phyloP scores from a whole-genome alignment of 257 asterid species.

The Plantago major region DNA sequence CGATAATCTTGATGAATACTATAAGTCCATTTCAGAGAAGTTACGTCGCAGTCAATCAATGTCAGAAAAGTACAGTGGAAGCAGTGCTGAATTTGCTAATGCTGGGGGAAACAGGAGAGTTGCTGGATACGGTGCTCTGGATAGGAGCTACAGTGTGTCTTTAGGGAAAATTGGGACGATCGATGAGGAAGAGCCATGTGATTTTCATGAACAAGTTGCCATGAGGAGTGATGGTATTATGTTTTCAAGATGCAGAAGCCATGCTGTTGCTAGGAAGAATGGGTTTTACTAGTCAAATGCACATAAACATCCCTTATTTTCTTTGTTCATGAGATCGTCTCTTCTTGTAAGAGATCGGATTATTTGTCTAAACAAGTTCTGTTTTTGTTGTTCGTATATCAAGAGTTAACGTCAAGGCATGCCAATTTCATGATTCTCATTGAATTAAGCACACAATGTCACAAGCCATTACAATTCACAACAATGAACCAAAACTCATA shows the following conservation, averaged over 20 bases:
- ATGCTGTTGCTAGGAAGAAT: slow-evolving; percentile 26
- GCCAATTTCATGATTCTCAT: neutral
- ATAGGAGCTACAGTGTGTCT: slow-evolving; percentile 47
- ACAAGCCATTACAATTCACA: too few species aligned
- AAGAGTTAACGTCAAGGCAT: neutral
- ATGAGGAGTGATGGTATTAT: slow-evolving; percentile 23
- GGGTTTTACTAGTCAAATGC: slow-evolving; percentile 7
- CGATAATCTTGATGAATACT: slow-evolving; percentile 18
- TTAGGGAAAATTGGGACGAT: slow-evolving; percentile 50
- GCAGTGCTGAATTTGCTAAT: neutral
- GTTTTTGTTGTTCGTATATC: too few species aligned
- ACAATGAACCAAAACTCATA: neutral
- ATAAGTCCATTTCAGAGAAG: slow-evolving; percentile 21
- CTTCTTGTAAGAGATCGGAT: too few species aligned
- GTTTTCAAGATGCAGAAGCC: slow-evolving; percentile 42
- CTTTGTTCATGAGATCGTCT: too few species aligned
- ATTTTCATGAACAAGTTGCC: slow-evolving; percentile 28
- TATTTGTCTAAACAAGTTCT: too few species aligned
- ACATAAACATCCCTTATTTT: neutral
- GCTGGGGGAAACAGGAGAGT: neutral
- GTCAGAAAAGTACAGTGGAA: neutral
- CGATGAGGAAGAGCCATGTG: slow-evolving; percentile 48
- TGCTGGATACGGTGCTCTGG: slow-evolving; percentile 20
- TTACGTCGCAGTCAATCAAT: neutral
- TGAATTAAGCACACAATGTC: neutral